Percentiles rank a stretch among this genome's conserved stretches.
phyloP scores from a whole-genome alignment of 2,329 filamentous ascomycete genomes.

The Colletotrichum neosansevieriae region DNA sequence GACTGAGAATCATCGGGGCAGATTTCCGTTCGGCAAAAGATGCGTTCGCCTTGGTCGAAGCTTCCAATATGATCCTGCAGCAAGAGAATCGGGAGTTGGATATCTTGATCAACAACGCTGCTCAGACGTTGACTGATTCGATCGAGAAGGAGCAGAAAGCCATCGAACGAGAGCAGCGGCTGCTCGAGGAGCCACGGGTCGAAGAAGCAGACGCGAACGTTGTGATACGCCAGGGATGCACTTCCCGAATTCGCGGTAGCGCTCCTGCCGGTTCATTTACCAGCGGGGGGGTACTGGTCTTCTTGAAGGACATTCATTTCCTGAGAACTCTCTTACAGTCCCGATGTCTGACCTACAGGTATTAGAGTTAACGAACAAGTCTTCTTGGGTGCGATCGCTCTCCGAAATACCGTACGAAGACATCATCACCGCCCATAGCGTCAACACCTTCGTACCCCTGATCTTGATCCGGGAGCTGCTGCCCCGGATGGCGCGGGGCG shows the following conservation, averaged over 20 bases:
- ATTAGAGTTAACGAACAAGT: not conserved
- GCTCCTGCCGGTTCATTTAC: not conserved
- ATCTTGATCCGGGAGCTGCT: conserved; percentile 53
- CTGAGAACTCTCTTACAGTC: not conserved
- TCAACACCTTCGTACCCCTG: conserved; percentile 53
- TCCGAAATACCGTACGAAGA: conserved; percentile 54
- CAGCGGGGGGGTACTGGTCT: not conserved
- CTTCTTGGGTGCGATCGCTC: conserved; percentile 45
- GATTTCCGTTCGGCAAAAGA: not conserved
- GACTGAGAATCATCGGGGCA: not conserved
- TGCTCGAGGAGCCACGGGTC: not conserved
- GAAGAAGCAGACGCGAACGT: not conserved
- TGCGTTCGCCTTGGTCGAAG: not conserved
- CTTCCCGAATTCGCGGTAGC: not conserved
- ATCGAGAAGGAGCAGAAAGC: conserved; percentile 49
- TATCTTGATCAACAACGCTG: conserved; percentile 54
- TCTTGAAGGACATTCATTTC: not conserved
- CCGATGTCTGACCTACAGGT: not conserved
- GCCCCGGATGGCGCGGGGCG: conserved; percentile 45
- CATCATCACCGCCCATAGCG: conserved; percentile 51
- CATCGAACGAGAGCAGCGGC: not conserved
- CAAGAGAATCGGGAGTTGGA: conserved; percentile 42
- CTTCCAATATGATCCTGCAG: conserved; percentile 34
- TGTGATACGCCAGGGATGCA: not conserved
- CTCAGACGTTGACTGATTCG: conserved; percentile 53